A percentile compares a stretch with the other conserved stretches of the same genome.
phyloP scores from a whole-genome alignment of 495 filamentous ascomycete species.

The Platismatia glauca region DNA sequence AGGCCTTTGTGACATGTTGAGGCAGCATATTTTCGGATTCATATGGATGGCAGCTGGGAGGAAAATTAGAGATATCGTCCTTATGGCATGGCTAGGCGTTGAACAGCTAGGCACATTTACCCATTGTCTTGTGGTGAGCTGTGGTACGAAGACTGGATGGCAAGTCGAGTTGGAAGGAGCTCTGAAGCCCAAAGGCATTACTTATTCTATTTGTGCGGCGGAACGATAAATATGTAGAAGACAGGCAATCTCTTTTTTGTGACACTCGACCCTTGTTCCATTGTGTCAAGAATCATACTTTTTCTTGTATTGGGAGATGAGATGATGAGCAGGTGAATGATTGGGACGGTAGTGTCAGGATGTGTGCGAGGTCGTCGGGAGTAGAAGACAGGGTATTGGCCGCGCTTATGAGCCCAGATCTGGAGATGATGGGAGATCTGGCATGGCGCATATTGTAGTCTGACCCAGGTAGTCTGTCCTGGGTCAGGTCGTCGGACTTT shows the following conservation, averaged over 20 bases:
- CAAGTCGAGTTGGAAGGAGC: not conserved
- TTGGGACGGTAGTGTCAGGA: too few species aligned
- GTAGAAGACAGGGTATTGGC: not conserved
- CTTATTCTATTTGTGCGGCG: not conserved
- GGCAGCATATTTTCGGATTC: not conserved
- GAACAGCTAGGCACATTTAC: not conserved
- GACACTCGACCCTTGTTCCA: not conserved
- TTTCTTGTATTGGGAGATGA: not conserved
- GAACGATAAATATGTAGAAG: not conserved
- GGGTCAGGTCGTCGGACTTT: too few species aligned
- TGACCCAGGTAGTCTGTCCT: too few species aligned
- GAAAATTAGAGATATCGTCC: not conserved
- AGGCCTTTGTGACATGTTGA: not conserved
- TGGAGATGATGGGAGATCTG: not conserved
- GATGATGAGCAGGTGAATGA: not conserved
- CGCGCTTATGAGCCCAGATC: not conserved
- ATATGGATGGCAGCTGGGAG: not conserved
- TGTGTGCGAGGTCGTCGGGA: too few species aligned
- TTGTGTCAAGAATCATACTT: not conserved
- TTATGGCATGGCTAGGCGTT: not conserved
- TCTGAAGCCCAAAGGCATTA: not conserved
- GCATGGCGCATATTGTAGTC: too few species aligned
- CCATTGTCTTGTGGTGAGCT: not conserved
- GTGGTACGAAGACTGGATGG: not conserved
- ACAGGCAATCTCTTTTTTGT: not conserved